Percentiles rank a stretch among this genome's conserved stretches.
Evolutionary conservation across 2,329 filamentous ascomycete genomes (phyloP).

Genomic region (Orbilia ellipsospora): DNA sequence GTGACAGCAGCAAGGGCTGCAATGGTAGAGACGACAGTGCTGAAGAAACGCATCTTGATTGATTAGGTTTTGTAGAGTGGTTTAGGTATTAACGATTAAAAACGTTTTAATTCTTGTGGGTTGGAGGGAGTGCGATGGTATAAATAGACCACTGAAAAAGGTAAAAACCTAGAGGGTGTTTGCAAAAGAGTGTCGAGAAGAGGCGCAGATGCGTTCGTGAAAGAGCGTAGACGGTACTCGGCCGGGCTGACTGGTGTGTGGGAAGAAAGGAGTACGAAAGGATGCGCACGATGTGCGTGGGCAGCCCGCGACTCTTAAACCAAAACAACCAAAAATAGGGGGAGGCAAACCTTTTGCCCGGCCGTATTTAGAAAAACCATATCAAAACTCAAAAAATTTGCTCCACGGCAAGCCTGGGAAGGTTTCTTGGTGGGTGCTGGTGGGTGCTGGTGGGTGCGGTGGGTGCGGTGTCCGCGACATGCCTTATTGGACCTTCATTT

Average conservation of each 20-base stretch:
- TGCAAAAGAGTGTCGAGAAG: slow-evolving; percentile 48
- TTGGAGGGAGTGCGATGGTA: slow-evolving; percentile 30
- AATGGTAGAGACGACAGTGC: slow-evolving; percentile 36
- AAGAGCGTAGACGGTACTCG: slow-evolving; percentile 44
- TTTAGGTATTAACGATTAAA: slow-evolving; percentile 35
- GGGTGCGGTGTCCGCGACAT: slow-evolving; percentile 29
- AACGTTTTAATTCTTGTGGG: slow-evolving; percentile 10
- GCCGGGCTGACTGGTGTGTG: slow-evolving; percentile 34
- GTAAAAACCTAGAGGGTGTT: neutral
- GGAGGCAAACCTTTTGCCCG: slow-evolving; percentile 47
- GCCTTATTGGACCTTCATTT: slow-evolving; percentile 55
- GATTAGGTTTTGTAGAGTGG: neutral
- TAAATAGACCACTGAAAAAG: slow-evolving; percentile 38
- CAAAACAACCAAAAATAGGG: slow-evolving; percentile 50
- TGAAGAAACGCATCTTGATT: slow-evolving; percentile 54
- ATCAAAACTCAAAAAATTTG: slow-evolving; percentile 45
- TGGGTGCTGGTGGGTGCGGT: neutral
- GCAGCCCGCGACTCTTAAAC: slow-evolving; percentile 51
- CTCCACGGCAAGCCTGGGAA: slow-evolving; percentile 18
- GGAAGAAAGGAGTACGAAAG: slow-evolving; percentile 29
- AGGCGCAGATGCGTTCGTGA: slow-evolving; percentile 53
- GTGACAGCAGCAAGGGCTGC: slow-evolving; percentile 39
- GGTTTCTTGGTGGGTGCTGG: neutral
- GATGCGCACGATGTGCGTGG: slow-evolving; percentile 52
- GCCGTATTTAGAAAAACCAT: slow-evolving; percentile 30